These are phyloP conservation scores for Xylaria polymorpha DNA, from an alignment of 2,329 filamentous ascomycete genomes.

Conservation along the genomic window DNA sequence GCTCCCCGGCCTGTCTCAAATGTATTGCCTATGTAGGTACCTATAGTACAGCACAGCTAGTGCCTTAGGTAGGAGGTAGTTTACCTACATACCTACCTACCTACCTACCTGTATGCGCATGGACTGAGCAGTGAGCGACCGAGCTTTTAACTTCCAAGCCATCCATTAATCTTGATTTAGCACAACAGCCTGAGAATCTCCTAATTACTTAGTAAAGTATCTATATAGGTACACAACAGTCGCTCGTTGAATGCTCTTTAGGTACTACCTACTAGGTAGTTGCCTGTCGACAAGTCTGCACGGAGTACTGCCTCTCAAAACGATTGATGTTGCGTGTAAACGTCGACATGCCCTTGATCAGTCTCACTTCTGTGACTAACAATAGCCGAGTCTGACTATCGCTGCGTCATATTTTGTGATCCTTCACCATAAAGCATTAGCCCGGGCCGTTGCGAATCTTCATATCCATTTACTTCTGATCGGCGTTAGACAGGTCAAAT, in stretches of 20 bases:
- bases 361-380: conserved; percentile 14
- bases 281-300: background rate
- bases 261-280: background rate
- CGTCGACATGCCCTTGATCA: conserved; percentile 13
- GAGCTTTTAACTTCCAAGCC: conserved; percentile 6
- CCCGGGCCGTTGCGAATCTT: conserved; percentile 11
- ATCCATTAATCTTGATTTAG: conserved; percentile 25
- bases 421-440: conserved; percentile 21
- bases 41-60: no score
- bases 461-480: conserved; percentile 31
- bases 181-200: conserved; percentile 16
- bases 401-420: conserved; percentile 22
- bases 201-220: conserved; percentile 10
- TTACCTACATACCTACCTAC: background rate
- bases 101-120: no score
- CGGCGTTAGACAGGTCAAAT: conserved; percentile 37
- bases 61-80: no score
- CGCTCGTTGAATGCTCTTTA: conserved; percentile 13
- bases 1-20: background rate
- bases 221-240: conserved; percentile 15
- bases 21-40: background rate
- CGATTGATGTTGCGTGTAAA: conserved; percentile 15
- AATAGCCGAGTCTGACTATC: conserved; percentile 11
- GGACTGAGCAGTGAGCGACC: conserved; percentile 13
- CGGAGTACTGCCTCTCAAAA: conserved; percentile 11